A percentile compares a stretch with the other conserved stretches of the same genome.
Conservation (phyloP, 164 flowering plant genomes). For the Chimonanthus salicifolius region DNA sequence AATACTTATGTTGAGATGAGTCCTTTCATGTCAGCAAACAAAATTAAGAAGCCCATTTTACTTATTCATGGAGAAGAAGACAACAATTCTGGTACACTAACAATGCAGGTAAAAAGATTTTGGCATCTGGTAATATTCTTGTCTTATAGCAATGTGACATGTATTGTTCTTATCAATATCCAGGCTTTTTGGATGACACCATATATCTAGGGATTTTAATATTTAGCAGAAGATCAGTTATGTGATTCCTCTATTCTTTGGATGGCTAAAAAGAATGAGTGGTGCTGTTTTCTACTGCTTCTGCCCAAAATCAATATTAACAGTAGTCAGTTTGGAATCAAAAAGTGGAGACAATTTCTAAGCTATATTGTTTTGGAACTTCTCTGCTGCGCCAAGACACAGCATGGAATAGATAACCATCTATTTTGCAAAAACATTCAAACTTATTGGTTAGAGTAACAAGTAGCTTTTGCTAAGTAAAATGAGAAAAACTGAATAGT, state of each 20-base stretch:
- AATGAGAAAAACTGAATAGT: too few species aligned
- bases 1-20: constrained; percentile 91
- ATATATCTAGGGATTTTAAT: neutral
- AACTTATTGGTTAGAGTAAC: neutral
- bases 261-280: neutral
- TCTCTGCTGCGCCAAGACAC: neutral
- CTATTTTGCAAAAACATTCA: neutral
- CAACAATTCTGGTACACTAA: constrained; percentile 88
- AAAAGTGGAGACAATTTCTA: neutral
- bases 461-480: too few species aligned
- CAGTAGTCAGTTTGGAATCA: neutral
- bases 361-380: neutral
- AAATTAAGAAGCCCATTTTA: constrained; percentile 86
- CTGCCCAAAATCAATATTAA: neutral
- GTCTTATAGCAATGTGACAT: neutral
- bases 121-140: neutral
- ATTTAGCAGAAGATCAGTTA: neutral
- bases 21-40: constrained; percentile 95
- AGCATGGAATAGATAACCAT: neutral
- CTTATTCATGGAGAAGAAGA: constrained; percentile 99
- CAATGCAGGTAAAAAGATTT: constrained; percentile 77
- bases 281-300: neutral
- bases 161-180: neutral
- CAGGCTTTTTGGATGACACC: neutral
- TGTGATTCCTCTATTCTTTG: neutral